These are phyloP conservation scores for Casuarina glauca DNA, from an alignment of 306 rosid species.

Conservation along the genomic window DNA sequence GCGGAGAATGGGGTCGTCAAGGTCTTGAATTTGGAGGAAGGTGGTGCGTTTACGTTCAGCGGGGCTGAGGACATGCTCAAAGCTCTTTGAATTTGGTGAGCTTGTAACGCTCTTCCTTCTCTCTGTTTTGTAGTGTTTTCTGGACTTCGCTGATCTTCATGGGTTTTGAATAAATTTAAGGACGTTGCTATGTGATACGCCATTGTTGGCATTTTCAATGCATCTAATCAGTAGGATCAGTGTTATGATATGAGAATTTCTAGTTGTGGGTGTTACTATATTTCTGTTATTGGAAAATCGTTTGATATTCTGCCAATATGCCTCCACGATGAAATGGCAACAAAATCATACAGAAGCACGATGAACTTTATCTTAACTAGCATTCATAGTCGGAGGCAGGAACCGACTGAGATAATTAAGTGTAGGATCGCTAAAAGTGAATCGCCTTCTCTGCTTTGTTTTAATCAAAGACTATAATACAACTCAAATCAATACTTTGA, in stretches of 20 bases:
- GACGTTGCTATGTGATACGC: not conserved
- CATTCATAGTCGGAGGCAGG: no score
- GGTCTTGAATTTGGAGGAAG: slow-evolving; percentile 95
- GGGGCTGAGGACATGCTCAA: slow-evolving; percentile 84
- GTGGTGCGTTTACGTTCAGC: slow-evolving; percentile 89
- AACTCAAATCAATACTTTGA: no score
- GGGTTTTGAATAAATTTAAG: not conserved
- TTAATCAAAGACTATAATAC: no score
- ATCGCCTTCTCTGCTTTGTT: no score
- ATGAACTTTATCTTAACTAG: not conserved
- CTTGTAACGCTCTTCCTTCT: not conserved
- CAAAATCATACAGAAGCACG: not conserved
- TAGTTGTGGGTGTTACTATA: no score
- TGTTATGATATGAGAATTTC: no score
- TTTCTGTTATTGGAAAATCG: no score
- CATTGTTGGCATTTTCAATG: no score
- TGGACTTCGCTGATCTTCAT: not conserved
- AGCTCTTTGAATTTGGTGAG: slow-evolving; percentile 38
- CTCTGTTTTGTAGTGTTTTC: not conserved
- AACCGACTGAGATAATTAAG: no score
- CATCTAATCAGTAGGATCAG: no score
- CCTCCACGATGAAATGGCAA: not conserved
- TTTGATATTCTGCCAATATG: not conserved
- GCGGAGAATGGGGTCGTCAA: slow-evolving; percentile 92
- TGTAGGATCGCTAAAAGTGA: no score